Base-by-base conservation (phyloP, 2,329 filamentous ascomycete species). In the Apiospora marii region DNA sequence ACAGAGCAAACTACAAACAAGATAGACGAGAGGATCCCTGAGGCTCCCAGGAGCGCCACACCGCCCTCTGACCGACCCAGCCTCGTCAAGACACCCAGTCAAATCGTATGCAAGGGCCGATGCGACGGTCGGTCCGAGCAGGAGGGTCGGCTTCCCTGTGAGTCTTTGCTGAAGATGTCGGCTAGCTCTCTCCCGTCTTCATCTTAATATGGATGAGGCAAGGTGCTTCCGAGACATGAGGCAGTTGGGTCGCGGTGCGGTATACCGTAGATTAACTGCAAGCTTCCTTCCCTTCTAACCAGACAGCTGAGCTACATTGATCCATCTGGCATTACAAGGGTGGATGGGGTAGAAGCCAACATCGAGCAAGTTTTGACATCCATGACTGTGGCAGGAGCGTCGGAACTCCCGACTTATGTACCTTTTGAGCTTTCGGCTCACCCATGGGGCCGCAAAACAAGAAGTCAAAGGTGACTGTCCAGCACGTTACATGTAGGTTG, bases 1-100 rank as follows among this genome's bases (percentile, higher is more conserved):
- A 41, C 58, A 64, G 58, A 24, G 58, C 58, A 64, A 64, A 64
- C 58, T 64, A n/a, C 58, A 64, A 64, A 64, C 58, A 64, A 61
- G 30, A 41, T 64, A 64, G 34, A 37, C 58, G 58, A 41, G 58
- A 14, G n/a, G 58, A n/a, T 41, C 34, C 34, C 58, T 64, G 58
- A 64, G 34, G 58, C 34, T 64, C 10, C n/a, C 58, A 30, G 22
- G 30, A 64, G 22, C 58, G 58, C 58, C 58, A 64, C 30, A 41
- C 34, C 58, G 30, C 58, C 34, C 30, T 14, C 34, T 34, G 10
- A 64, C 4, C 2, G 27, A 22, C 34, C 34, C 34, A 41, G 58
- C 34, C 34, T 13, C 58, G 34, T 64, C 58, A n/a, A 64, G 34
- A 64, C 19, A 8, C 19, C 58, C 34, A 41, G 19, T n/a, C 22